These are phyloP conservation scores for Ceratocystiopsis brevicomis DNA, from an alignment of 2,329 filamentous ascomycete species.

Conservation along the genomic window DNA sequence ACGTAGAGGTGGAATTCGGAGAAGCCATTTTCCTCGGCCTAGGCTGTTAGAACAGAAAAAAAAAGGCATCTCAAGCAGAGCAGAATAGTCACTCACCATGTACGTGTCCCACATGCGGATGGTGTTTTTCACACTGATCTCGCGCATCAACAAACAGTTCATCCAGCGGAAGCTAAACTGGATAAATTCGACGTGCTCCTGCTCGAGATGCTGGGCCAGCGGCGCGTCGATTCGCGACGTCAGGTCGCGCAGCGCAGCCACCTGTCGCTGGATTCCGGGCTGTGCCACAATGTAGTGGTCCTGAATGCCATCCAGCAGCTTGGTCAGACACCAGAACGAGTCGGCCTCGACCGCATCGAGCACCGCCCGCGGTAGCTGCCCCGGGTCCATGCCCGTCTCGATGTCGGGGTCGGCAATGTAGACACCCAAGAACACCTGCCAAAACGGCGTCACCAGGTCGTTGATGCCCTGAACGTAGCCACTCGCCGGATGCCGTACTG, in stretches of 20 bases:
- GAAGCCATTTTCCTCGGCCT: conserved; percentile 98
- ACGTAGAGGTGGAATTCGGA: conserved; percentile 97
- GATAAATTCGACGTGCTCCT: conserved; percentile 90
- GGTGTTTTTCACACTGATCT: conserved; percentile 89
- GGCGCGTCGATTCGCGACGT: conserved; percentile 74
- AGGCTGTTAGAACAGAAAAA: too few species aligned
- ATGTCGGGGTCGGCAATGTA: conserved; percentile 93
- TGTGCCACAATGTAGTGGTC: conserved; percentile 98
- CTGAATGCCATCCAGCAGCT: conserved; percentile 94
- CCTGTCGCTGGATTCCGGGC: conserved; percentile 88
- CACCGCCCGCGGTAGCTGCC: conserved; percentile 75
- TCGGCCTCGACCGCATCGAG: conserved; percentile 94
- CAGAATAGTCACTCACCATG: conserved; percentile 37
- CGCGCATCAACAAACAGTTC: conserved; percentile 96
- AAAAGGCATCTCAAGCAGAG: conserved; percentile 10
- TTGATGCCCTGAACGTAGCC: conserved; percentile 99
- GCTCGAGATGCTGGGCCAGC: conserved; percentile 74
- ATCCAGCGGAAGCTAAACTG: conserved; percentile 99
- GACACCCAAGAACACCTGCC: conserved; percentile 86
- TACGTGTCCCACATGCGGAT: conserved; percentile 99
- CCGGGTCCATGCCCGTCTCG: conserved; percentile 89
- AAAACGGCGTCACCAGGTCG: conserved; percentile 92
- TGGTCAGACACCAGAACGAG: conserved; percentile 95
- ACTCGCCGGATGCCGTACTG: conserved; percentile 87
- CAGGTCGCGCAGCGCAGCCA: conserved; percentile 70